Percentiles rank a stretch among this genome's conserved stretches.
phyloP scores from a whole-genome alignment of 2,329 filamentous ascomycete genomes.

The Cercospora canescens region DNA sequence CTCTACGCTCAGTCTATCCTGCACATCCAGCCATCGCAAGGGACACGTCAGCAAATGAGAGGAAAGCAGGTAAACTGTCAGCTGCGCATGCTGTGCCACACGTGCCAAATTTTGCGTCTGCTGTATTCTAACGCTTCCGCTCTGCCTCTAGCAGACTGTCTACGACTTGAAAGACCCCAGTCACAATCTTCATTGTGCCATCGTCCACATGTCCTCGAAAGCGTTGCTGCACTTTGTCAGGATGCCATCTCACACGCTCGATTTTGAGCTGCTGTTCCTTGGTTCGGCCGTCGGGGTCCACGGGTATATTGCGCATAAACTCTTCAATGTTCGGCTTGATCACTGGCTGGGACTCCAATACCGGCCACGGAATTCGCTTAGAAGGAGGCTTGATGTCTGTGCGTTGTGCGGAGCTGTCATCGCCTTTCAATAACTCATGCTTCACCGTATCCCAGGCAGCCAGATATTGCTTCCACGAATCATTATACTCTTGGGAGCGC shows the following conservation, averaged over 20 bases:
- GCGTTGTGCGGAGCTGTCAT: not conserved
- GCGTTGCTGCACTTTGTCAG: conserved; percentile 93
- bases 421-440: conserved; percentile 23
- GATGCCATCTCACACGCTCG: conserved; percentile 93
- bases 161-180: conserved; percentile 86
- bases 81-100: not conserved
- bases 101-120: not conserved
- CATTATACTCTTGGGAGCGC: conserved; percentile 26
- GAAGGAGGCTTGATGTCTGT: conserved; percentile 23
- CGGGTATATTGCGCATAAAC: conserved; percentile 66
- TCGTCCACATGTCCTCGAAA: conserved; percentile 73
- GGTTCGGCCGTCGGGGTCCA: conserved; percentile 17
- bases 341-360: conserved; percentile 61
- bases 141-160: conserved; percentile 53
- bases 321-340: conserved; percentile 61
- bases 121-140: conserved; percentile 17
- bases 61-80: not conserved
- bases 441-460: conserved; percentile 35
- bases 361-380: conserved; percentile 68
- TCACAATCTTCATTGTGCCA: conserved; percentile 74
- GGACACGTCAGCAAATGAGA: not conserved
- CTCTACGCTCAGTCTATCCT: not conserved
- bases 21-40: not conserved
- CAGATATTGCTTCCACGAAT: conserved; percentile 32
- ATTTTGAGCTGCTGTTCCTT: conserved; percentile 64